Conservation (phyloP, 139 green algal species). For the Chlamydomonas asymmetrica region DNA sequence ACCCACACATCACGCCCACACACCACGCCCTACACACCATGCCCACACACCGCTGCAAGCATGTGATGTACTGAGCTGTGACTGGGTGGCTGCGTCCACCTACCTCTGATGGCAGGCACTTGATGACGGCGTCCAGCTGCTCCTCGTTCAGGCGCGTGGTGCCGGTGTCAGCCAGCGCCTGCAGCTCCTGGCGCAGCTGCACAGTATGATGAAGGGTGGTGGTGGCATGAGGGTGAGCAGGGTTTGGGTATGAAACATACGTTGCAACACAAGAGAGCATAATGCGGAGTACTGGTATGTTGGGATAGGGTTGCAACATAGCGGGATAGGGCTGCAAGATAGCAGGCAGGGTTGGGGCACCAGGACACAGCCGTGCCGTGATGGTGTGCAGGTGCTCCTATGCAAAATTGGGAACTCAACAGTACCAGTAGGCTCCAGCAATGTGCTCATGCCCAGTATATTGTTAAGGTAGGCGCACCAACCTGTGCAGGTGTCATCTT, state of each 20-base stretch:
- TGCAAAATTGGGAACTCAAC: too few species aligned
- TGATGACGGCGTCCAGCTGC: slow-evolving; percentile 32
- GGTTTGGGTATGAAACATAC: too few species aligned
- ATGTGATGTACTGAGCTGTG: not conserved
- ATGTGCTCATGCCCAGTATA: too few species aligned
- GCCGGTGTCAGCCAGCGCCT: slow-evolving; percentile 7
- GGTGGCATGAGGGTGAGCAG: too few species aligned
- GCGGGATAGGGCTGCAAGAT: not conserved
- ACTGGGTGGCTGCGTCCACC: not conserved
- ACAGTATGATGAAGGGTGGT: too few species aligned
- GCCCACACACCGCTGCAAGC: too few species aligned
- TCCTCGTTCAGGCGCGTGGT: slow-evolving; percentile 21
- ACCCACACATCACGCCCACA: too few species aligned
- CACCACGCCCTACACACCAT: too few species aligned
- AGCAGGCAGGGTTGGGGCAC: not conserved
- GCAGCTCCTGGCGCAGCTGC: slow-evolving; percentile 29
- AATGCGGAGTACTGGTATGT: not conserved
- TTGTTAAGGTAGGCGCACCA: not conserved
- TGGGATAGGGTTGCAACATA: not conserved
- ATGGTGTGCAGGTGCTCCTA: too few species aligned
- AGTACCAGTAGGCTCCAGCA: too few species aligned
- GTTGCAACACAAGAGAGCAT: not conserved
- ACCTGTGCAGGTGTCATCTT: slow-evolving; percentile 37
- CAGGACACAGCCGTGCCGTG: not conserved
- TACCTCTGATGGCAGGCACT: slow-evolving; percentile 29